A percentile compares a stretch with the other conserved stretches of the same genome.
phyloP scores from a whole-genome alignment of 78 protist species.

The Thecamonas trahens region DNA sequence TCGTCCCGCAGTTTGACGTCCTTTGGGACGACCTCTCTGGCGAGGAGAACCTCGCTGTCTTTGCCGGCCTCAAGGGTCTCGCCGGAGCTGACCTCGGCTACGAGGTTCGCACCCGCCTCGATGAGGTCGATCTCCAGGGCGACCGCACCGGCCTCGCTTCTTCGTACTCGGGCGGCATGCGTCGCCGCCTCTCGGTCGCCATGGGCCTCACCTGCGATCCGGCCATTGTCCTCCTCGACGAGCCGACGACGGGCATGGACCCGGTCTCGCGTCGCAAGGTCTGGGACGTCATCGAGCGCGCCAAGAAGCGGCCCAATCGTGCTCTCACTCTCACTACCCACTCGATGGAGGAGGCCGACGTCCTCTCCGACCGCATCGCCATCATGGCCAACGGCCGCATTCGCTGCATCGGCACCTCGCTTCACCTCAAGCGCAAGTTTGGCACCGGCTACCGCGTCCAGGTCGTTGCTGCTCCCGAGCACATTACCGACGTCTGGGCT shows the following conservation, averaged over 20 bases:
- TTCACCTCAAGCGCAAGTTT: slow-evolving; percentile 43
- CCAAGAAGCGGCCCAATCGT: slow-evolving; percentile 7
- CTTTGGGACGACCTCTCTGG: slow-evolving; percentile 44
- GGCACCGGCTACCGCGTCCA: slow-evolving; percentile 73
- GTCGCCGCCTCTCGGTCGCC: slow-evolving; percentile 70
- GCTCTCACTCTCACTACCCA: slow-evolving; percentile 82
- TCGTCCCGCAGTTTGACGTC: slow-evolving; percentile 53
- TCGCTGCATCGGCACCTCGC: slow-evolving; percentile 32
- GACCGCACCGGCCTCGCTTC: too few species aligned
- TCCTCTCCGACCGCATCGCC: slow-evolving; percentile 54
- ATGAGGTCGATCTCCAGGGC: too few species aligned
- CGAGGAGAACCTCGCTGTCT: slow-evolving; percentile 34
- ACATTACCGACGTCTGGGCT: too few species aligned
- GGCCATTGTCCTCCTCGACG: slow-evolving; percentile 55
- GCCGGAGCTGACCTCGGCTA: too few species aligned
- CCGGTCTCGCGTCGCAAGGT: slow-evolving; percentile 52
- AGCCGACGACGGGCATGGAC: slow-evolving; percentile 77
- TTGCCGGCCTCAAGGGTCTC: slow-evolving; percentile 23
- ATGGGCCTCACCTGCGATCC: slow-evolving; percentile 68
- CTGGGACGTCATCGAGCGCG: slow-evolving; percentile 26
- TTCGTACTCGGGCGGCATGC: slow-evolving; percentile 85
- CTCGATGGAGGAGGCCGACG: slow-evolving; percentile 81
- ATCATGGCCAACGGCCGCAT: slow-evolving; percentile 46
- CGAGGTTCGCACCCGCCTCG: too few species aligned
- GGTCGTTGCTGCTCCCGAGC: neutral